Evolutionary conservation across 441 rosid species (phyloP).

Genomic region (Gossypium trilobum): DNA sequence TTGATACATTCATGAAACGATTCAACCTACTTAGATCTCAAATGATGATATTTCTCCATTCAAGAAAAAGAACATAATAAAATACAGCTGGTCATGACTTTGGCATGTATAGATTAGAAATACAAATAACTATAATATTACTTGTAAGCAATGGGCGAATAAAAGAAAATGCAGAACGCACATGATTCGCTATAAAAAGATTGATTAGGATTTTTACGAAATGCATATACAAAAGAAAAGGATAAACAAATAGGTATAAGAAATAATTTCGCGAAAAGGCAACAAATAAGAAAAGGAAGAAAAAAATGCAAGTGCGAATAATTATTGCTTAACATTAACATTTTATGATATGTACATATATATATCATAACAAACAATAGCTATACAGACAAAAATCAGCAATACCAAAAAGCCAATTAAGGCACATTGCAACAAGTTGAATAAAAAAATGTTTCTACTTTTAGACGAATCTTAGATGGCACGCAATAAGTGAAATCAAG

Average conservation of each 20-base stretch:
- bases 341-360: too few species aligned
- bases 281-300: background rate
- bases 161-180: background rate
- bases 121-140: background rate
- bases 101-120: background rate
- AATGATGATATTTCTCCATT: background rate
- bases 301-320: background rate
- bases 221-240: background rate
- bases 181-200: background rate
- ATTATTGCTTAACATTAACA: too few species aligned
- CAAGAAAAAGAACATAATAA: background rate
- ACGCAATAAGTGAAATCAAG: background rate
- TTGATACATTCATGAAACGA: background rate
- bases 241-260: background rate
- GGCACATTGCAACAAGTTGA: background rate
- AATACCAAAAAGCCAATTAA: background rate
- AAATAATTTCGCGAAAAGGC: background rate
- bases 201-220: background rate
- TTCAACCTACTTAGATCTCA: background rate
- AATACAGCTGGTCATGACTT: background rate
- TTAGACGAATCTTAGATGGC: background rate
- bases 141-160: background rate
- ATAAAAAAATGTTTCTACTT: background rate
- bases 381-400: background rate
- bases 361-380: too few species aligned